A percentile compares a stretch with the other conserved stretches of the same genome.
phyloP scores from a whole-genome alignment of 129 eudicot species.

The Chrysanthemum makinoi region DNA sequence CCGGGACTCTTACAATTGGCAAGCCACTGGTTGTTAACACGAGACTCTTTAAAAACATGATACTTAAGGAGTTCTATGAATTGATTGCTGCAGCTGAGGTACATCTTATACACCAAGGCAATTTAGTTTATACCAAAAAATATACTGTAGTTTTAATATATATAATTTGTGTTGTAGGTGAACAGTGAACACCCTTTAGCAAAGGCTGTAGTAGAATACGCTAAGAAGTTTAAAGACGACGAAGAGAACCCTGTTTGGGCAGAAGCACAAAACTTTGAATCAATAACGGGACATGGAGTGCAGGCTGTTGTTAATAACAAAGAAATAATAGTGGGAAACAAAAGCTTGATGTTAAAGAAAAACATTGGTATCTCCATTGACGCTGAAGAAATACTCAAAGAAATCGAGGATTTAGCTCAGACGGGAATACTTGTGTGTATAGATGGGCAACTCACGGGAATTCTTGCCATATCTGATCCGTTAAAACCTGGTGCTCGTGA shows the following conservation, averaged over 20 bases:
- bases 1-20: constrained; percentile 82
- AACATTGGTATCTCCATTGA: constrained; percentile 48
- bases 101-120: constrained; percentile 2
- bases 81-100: constrained; percentile 91
- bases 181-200: constrained; percentile 98
- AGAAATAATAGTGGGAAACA: constrained; percentile 69
- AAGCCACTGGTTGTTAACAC: constrained; percentile 74
- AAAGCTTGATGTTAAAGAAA: constrained; percentile 53
- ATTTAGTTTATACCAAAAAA: neutral
- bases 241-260: constrained; percentile 73
- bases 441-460: constrained; percentile 51
- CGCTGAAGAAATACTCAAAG: constrained; percentile 60
- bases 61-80: constrained; percentile 55
- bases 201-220: constrained; percentile 84
- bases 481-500: constrained; percentile 76
- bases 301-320: constrained; percentile 59
- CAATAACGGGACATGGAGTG: constrained; percentile 95
- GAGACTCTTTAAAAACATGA: constrained; percentile 59
- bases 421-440: constrained; percentile 78
- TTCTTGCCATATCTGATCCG: constrained; percentile 75
- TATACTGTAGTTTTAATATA: neutral
- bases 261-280: constrained; percentile 66
- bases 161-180: constrained; percentile 38
- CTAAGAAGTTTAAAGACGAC: constrained; percentile 67
- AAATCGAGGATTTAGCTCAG: constrained; percentile 68